Evolutionary conservation across 805 yeast species (phyloP), one percentile per base, ranked within the genome.

Genomic region (Candida suzukii): DNA sequence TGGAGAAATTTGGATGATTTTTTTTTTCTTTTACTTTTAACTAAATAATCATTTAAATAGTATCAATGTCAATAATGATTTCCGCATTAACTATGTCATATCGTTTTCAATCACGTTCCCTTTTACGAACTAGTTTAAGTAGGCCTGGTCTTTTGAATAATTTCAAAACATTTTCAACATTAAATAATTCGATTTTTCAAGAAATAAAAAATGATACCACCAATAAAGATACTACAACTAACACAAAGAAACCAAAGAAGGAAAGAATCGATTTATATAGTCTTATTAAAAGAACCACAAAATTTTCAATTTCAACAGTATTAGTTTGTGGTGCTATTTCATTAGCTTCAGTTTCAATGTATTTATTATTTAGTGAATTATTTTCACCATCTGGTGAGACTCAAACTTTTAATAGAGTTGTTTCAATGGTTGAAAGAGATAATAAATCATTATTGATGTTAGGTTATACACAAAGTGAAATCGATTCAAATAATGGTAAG

Each of bases 371-470:
- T n/a, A 70, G 82, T 11, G 96, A 90, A 57, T 64, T 90, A 26
- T 78, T 87, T 49, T 74, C 90, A 37, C 96, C 97, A 10, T 82
- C 95, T 1, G 95, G 95, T 20, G 96, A 90, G 56, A 90, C 95
- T 0, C 84, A 83, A 48, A 78, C 95, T 2, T 90, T 90, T 68
- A 88, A 90, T 64, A 76, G 87, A 51, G 95, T 95, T 2, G 88
- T 88, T 26, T 73, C 76, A 12, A 64, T 85, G 51, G 75, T 88
- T 30, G 91, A 90, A 56, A 68, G 80, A 44, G 86, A 83, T 58
- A 71, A 71, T 38, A 60, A 59, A 30, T 80, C 83, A 3, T 80
- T 80, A 50, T 64, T 68, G 47, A 58, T 80, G 25, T 66, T 90
- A 30, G 65, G 64, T n/a, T 60, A 54, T 38, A 42, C 62, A 2